Percentiles rank a stretch among this genome's conserved stretches.
Evolutionary conservation across 1,284 basidiomycete species (phyloP).

Genomic region (Marasmius tenuissimus): DNA sequence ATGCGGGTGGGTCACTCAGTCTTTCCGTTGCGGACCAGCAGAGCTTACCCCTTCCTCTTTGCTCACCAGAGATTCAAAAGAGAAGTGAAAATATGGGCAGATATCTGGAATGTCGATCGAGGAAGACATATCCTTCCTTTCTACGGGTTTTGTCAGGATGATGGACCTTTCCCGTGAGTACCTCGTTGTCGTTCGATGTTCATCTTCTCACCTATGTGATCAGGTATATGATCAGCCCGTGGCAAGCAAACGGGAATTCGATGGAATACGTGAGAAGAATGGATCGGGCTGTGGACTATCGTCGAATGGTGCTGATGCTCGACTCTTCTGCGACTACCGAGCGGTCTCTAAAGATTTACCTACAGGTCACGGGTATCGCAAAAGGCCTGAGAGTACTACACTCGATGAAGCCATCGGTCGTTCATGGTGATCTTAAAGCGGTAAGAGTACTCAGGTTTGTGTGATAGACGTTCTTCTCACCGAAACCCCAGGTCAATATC

Average conservation of each 20-base stretch:
- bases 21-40: background rate
- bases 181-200: background rate
- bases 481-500: constrained; percentile 45
- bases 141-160: constrained; percentile 51
- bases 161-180: constrained; percentile 54
- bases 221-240: constrained; percentile 19
- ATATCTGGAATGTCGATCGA: constrained; percentile 50
- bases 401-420: constrained; percentile 36
- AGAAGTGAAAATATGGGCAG: constrained; percentile 55
- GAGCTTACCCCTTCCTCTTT: background rate
- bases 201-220: background rate
- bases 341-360: background rate
- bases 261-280: constrained; percentile 14
- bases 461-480: background rate
- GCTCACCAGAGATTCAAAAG: constrained; percentile 44
- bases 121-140: constrained; percentile 55
- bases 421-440: constrained; percentile 44
- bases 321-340: constrained; percentile 18
- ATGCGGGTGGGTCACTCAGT: constrained; percentile 29
- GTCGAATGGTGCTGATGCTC: constrained; percentile 5
- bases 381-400: constrained; percentile 39
- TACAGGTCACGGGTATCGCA: constrained; percentile 38
- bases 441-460: constrained; percentile 33
- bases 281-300: constrained; percentile 13
- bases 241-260: constrained; percentile 16